Percentiles rank a stretch among this genome's conserved stretches.
These are phyloP conservation scores for Aleurites moluccanus DNA, from an alignment of 441 rosid species.

Conservation along the genomic window DNA sequence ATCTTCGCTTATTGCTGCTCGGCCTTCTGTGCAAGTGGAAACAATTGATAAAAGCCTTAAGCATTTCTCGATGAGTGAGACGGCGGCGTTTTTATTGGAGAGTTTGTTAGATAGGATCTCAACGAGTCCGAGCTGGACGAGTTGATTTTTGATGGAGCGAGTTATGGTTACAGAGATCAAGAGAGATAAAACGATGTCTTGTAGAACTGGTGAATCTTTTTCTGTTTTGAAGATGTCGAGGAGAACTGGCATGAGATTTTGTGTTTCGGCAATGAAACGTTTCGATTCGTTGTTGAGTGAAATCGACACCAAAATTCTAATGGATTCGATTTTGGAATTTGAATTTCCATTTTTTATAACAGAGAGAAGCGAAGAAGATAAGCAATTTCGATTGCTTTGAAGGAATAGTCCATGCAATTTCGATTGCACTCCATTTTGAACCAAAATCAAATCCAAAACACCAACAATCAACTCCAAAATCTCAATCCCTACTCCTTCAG, in stretches of 20 bases:
- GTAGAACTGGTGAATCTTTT: conserved; percentile 29
- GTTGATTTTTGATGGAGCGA: conserved; percentile 42
- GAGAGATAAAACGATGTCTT: conserved; percentile 51
- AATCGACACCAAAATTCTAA: conserved; percentile 45
- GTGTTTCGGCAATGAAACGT: conserved; percentile 45
- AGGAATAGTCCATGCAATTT: conserved; percentile 29
- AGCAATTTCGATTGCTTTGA: conserved; percentile 32
- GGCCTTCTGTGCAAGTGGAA: conserved; percentile 54
- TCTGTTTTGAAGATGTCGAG: conserved; percentile 33
- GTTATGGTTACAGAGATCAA: conserved; percentile 38
- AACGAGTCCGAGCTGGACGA: conserved; percentile 40
- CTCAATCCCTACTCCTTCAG: conserved; percentile 30
- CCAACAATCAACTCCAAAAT: conserved; percentile 34
- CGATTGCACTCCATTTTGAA: conserved; percentile 37
- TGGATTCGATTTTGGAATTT: conserved; percentile 45
- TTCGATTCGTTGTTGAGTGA: conserved; percentile 44
- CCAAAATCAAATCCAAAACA: conserved; percentile 44
- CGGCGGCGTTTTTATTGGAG: conserved; percentile 21
- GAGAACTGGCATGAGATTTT: conserved; percentile 36
- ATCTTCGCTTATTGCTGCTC: conserved; percentile 46
- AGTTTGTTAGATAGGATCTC: conserved; percentile 38
- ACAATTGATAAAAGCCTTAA: conserved; percentile 53
- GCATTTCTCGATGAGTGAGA: conserved; percentile 50
- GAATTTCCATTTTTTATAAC: conserved; percentile 39
- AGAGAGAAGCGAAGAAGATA: conserved; percentile 33